A percentile compares a stretch with the other conserved stretches of the same genome.
Conservation (phyloP, 2,329 filamentous ascomycete genomes). For the Alternaria alternata region DNA sequence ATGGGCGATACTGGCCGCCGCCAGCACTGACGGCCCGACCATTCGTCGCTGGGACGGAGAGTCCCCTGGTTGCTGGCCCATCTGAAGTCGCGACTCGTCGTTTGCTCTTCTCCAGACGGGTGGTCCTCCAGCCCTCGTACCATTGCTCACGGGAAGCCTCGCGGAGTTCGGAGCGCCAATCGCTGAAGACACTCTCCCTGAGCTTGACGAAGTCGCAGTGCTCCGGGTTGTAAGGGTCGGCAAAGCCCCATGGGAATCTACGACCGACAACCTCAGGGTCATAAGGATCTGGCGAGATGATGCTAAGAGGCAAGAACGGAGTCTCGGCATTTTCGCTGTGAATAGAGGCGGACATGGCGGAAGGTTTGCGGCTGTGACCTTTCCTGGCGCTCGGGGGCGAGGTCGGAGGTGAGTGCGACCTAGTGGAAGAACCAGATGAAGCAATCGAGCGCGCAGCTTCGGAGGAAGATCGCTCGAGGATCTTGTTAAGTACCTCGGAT, state of each 20-base stretch:
- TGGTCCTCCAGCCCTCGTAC: constrained; percentile 94
- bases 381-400: constrained; percentile 44
- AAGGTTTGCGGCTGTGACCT: constrained; percentile 52
- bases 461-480: constrained; percentile 49
- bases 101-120: constrained; percentile 50
- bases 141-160: constrained; percentile 90
- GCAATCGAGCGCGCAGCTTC: constrained; percentile 45
- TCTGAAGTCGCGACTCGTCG: constrained; percentile 42
- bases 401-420: constrained; percentile 43
- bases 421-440: constrained; percentile 43
- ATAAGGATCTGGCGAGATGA: constrained; percentile 93
- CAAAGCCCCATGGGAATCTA: constrained; percentile 95
- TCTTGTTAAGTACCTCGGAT: constrained; percentile 49
- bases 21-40: constrained; percentile 48
- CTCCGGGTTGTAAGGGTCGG: constrained; percentile 86
- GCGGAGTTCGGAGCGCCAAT: constrained; percentile 91
- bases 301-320: constrained; percentile 85
- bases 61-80: constrained; percentile 35
- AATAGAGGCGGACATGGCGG: constrained; percentile 51
- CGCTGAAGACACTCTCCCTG: constrained; percentile 89
- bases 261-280: constrained; percentile 81
- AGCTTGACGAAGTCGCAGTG: constrained; percentile 95
- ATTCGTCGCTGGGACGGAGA: constrained; percentile 36
- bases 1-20: constrained; percentile 36
- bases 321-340: constrained; percentile 53